Evolutionary conservation across 2,329 filamentous ascomycete genomes (phyloP), one percentile per base, ranked within the genome.

Genomic region (Fusarium tjaetaba): DNA sequence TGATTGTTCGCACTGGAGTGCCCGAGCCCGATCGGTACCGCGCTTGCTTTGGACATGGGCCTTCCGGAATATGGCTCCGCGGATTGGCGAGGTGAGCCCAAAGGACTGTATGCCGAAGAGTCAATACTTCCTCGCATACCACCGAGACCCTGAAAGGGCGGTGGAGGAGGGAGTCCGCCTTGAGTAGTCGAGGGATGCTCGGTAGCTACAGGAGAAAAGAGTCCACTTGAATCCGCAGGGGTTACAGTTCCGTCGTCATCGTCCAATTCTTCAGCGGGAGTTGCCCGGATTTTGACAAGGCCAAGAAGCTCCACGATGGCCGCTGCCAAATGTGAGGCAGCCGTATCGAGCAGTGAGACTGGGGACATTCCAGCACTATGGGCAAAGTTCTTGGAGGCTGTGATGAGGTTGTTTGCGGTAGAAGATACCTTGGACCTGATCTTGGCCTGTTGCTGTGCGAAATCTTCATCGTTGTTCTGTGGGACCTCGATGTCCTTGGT

Each of bases 401-500:
- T 98, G 78, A 98, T 98, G 65, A 99, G 87, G 79, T 96, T 96
- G 86, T 98, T 98, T 55, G 96, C 95, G 3, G 96, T 97, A 5
- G 93, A 92, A n/a, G 95, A 97, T 7, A 98, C 93, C 66, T 92
- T 92, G 56, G 90, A 88, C 82, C 94, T 97, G 69, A 97, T 87
- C 81, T 92, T 94, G 34, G 87, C 85, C 73, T 91, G 90, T 71
- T 92, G 86, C 72, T 90, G 88, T 42, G 84, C 81, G 34, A 86
- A 71, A 22, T 89, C 85, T 41, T 88, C 88, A 70, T 89, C 88
- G 41, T 83, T 87, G 4, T 86, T 82, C 15, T 85, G 82, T 18
- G 88, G 85, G 52, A 89, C 87, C 60, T 92, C 91, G 34, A 97
- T 89, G 75, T 96, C 94, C 77, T 93, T 93, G 28, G 93, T 95